Conservation (phyloP, 495 filamentous ascomycete species). For the Massariosphaeria phaeospora region DNA sequence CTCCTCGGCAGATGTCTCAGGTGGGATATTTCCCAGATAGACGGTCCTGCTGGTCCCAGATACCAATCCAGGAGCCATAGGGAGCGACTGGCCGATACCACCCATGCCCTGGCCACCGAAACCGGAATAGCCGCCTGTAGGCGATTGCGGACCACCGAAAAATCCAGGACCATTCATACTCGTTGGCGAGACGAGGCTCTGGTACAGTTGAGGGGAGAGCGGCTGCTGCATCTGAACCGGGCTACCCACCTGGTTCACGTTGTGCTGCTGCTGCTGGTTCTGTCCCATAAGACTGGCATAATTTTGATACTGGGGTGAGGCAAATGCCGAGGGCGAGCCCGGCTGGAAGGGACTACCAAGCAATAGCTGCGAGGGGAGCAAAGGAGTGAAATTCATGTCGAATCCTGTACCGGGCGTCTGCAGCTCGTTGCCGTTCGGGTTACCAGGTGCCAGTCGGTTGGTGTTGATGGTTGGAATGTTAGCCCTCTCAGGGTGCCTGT, state of each 20-base stretch:
- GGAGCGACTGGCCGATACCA: conserved; percentile 63
- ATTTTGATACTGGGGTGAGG: conserved; percentile 83
- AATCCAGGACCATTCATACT: conserved; percentile 64
- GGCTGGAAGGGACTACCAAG: conserved; percentile 96
- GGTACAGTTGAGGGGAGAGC: conserved; percentile 69
- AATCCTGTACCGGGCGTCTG: conserved; percentile 80
- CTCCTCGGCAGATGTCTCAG: conserved; percentile 96
- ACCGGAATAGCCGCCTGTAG: conserved; percentile 65
- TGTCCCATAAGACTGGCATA: conserved; percentile 70
- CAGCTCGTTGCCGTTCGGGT: conserved; percentile 65
- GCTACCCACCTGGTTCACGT: conserved; percentile 53
- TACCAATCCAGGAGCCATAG: conserved; percentile 68
- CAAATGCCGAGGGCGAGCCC: conserved; percentile 82
- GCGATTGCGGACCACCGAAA: conserved; percentile 79
- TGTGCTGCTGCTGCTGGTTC: conserved; percentile 56
- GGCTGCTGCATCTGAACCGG: conserved; percentile 61
- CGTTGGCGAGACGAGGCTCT: conserved; percentile 71
- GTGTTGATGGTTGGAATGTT: conserved; percentile 96
- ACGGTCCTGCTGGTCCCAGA: conserved; percentile 93
- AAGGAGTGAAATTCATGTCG: conserved; percentile 97
- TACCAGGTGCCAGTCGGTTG: conserved; percentile 48
- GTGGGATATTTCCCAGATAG: conserved; percentile 95
- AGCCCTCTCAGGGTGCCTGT: conserved; percentile 72
- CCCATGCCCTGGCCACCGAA: conserved; percentile 55
- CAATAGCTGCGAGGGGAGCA: conserved; percentile 89